Evolutionary conservation across 2,329 filamentous ascomycete species (phyloP).

Genomic region (Coleophoma eucalyptorum): DNA sequence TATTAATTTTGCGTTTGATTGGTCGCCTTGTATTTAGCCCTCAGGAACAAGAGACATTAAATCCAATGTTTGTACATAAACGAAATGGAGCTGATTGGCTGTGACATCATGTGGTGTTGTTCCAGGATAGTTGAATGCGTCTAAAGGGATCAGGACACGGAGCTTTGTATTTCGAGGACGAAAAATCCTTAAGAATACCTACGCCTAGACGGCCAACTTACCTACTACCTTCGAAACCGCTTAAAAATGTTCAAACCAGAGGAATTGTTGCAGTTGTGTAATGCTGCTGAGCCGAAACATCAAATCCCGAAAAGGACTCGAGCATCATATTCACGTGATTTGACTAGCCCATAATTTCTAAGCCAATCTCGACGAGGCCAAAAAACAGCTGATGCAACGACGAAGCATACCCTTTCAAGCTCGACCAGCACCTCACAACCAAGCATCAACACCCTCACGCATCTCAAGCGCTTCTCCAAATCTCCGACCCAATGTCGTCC

Average conservation of each 20-base stretch:
- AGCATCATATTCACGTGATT: neutral
- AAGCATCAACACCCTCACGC: neutral
- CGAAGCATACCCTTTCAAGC: neutral
- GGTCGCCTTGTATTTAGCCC: too few relatives aligned
- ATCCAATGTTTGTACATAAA: too few relatives aligned
- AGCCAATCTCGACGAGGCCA: neutral
- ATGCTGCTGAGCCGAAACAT: neutral
- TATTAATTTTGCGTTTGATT: too few relatives aligned
- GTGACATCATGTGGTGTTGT: too few relatives aligned
- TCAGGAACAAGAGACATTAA: too few relatives aligned
- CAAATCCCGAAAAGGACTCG: neutral
- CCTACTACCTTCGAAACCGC: neutral
- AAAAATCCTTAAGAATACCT: too few relatives aligned
- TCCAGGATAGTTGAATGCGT: too few relatives aligned
- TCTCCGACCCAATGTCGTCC: slow-evolving; percentile 52
- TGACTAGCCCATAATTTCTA: neutral
- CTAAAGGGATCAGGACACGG: too few relatives aligned
- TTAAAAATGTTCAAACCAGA: neutral
- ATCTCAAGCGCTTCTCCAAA: slow-evolving; percentile 7
- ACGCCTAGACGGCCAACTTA: too few relatives aligned
- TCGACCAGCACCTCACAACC: neutral
- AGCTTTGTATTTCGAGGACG: too few relatives aligned
- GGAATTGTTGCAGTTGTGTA: neutral
- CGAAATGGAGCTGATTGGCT: too few relatives aligned
- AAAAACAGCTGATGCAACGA: neutral